Percentiles rank a stretch among this genome's conserved stretches.
These are phyloP conservation scores for Pseudocercospora cruenta DNA, from an alignment of 2,329 filamentous ascomycete genomes.

Conservation along the genomic window DNA sequence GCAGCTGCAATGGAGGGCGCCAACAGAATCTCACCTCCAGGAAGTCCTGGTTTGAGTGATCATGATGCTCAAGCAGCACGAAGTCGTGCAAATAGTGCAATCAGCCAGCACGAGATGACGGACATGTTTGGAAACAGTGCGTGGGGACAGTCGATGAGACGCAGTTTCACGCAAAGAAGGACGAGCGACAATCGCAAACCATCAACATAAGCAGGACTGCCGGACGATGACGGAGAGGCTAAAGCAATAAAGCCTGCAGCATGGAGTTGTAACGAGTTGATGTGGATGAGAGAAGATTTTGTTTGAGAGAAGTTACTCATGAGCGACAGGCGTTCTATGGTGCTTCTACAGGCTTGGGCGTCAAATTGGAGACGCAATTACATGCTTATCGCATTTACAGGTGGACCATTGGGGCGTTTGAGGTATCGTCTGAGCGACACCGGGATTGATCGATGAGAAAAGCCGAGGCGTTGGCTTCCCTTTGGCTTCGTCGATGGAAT, in stretches of 20 bases:
- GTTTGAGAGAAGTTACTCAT: neutral
- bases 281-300: neutral
- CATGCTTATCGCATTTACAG: neutral
- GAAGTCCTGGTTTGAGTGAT: slow-evolving; percentile 27
- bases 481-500: neutral
- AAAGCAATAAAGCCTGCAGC: neutral
- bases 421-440: neutral
- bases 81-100: slow-evolving; percentile 67
- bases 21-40: slow-evolving; percentile 37
- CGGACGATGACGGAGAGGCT: neutral
- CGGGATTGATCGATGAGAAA: neutral
- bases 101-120: slow-evolving; percentile 76
- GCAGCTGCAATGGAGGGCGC: slow-evolving; percentile 47
- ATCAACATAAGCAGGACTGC: slow-evolving; percentile 20
- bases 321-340: neutral
- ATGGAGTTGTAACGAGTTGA: neutral
- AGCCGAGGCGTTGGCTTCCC: neutral
- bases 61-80: slow-evolving; percentile 42
- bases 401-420: neutral
- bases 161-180: slow-evolving; percentile 75
- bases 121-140: slow-evolving; percentile 85
- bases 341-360: neutral
- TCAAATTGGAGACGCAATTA: neutral
- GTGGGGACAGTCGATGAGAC: slow-evolving; percentile 90
- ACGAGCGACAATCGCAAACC: slow-evolving; percentile 35